Evolutionary conservation across 495 filamentous ascomycete species (phyloP).

Genomic region (Daldinia childiae): DNA sequence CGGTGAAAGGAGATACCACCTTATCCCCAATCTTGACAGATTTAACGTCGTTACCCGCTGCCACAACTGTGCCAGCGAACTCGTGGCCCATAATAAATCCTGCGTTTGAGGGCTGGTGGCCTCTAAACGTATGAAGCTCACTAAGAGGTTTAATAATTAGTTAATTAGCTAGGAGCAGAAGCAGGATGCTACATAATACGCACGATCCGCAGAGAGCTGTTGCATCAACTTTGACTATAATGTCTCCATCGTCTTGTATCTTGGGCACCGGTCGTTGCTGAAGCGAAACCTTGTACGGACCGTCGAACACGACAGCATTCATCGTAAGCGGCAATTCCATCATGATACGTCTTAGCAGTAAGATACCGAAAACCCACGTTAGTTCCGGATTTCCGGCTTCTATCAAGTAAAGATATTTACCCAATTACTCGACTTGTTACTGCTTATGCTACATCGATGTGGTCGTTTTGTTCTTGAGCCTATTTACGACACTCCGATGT

Average conservation of each 20-base stretch:
- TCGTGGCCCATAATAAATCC: conserved; percentile 75
- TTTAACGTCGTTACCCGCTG: conserved; percentile 73
- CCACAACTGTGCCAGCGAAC: conserved; percentile 80
- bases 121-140: conserved; percentile 91
- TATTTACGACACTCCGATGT: conserved; percentile 25
- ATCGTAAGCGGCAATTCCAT: conserved; percentile 57
- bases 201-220: conserved; percentile 93
- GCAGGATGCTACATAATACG: conserved; percentile 44
- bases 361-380: background rate
- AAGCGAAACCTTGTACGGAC: conserved; percentile 66
- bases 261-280: conserved; percentile 72
- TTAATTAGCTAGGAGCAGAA: conserved; percentile 11
- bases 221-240: conserved; percentile 85
- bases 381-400: background rate
- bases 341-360: conserved; percentile 12
- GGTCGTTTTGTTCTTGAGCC: conserved; percentile 2
- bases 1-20: conserved; percentile 85
- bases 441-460: background rate
- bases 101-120: conserved; percentile 68
- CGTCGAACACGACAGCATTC: conserved; percentile 78
- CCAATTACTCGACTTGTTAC: background rate
- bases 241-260: conserved; percentile 75
- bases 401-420: background rate
- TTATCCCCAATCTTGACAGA: conserved; percentile 77
- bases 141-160: conserved; percentile 52